Evolutionary conservation across 1,284 basidiomycete genomes (phyloP), one percentile per base, ranked within the genome.

Genomic region (Cryptococcus sp.): DNA sequence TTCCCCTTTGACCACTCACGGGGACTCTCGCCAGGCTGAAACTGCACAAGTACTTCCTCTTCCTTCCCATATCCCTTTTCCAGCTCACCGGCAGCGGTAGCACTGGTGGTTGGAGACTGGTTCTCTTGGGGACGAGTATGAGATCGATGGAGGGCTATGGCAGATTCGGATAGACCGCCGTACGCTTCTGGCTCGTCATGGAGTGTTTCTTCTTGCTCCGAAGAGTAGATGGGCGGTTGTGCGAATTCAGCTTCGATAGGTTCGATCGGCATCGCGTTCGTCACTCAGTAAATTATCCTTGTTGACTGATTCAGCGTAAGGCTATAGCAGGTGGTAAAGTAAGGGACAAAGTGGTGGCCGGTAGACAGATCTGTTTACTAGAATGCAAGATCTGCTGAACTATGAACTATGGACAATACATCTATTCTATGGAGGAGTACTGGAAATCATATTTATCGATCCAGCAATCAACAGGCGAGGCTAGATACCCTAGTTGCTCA

Each of bases 231-330:
- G 3, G 73, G 73, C 15, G 73, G 73, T 17, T 55, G 46, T 45
- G 71, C 70, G 44, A 73, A 55, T 48, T 73, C 71, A 23, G 70
- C 71, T 64, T 72, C 73, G 45, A 73, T 59, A 5, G 73, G 73
- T 52, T 72, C 68, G 48, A 67, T 34, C 29, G 29, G 55, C 68
- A 69, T 69, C 17, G 19, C 40, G 47, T 10, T 29, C 26, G 26
- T 29, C 10, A 13, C 8, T 34, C 29, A 34, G 29, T 5, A 10
- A 34, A 13, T 4, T 34, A 34, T 10, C 29, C 8, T 10, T 34
- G 2, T 34, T 13, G 8, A 34, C 3, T 10, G 8, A 2, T 34
- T 10, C 3, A 34, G 29, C 13, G 29, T 34, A 34, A 34, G 29
- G 13, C 13, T 34, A 34, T 34, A 34, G 26, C 26, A 29, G 26